A percentile compares a stretch with the other conserved stretches of the same genome.
These are phyloP conservation scores for Macrolepiota fuliginosa DNA, from an alignment of 768 basidiomycete genomes.

Conservation along the genomic window DNA sequence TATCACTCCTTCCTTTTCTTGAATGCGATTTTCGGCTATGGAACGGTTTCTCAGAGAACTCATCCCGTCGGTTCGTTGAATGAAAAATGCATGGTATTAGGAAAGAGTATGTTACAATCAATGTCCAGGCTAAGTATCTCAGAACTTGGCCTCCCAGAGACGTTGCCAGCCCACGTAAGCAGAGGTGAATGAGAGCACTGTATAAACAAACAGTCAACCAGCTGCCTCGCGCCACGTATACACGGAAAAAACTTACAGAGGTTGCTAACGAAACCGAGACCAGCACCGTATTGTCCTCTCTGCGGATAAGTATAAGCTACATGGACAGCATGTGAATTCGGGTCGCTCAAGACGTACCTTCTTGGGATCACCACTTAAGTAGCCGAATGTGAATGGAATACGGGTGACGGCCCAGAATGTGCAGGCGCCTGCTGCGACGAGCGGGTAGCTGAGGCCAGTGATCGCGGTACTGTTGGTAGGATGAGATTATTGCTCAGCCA, in stretches of 20 bases:
- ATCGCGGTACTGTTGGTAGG: slow-evolving; percentile 35
- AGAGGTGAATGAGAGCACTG: slow-evolving; percentile 1
- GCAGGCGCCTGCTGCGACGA: slow-evolving; percentile 34
- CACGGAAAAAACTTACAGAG: neutral
- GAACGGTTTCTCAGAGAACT: neutral
- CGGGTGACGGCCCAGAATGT: slow-evolving; percentile 39
- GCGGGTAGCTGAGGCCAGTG: slow-evolving; percentile 38
- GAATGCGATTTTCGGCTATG: neutral
- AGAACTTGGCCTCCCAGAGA: neutral
- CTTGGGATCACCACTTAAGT: slow-evolving; percentile 39
- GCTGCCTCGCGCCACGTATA: too few species aligned
- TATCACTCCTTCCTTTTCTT: neutral
- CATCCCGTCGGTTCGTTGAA: neutral
- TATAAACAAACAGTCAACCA: neutral
- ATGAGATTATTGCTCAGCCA: neutral
- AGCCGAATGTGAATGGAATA: slow-evolving; percentile 44
- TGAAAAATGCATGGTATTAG: neutral
- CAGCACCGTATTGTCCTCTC: neutral
- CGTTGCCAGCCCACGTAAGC: slow-evolving; percentile 1
- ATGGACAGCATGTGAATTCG: neutral
- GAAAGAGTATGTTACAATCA: neutral
- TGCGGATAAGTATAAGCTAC: neutral
- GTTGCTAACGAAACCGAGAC: neutral
- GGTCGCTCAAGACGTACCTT: slow-evolving; percentile 27
- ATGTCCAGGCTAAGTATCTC: neutral